Base-by-base conservation (phyloP, 202 grass and related monocot genomes). In the Cymbopogon flexuosus region DNA sequence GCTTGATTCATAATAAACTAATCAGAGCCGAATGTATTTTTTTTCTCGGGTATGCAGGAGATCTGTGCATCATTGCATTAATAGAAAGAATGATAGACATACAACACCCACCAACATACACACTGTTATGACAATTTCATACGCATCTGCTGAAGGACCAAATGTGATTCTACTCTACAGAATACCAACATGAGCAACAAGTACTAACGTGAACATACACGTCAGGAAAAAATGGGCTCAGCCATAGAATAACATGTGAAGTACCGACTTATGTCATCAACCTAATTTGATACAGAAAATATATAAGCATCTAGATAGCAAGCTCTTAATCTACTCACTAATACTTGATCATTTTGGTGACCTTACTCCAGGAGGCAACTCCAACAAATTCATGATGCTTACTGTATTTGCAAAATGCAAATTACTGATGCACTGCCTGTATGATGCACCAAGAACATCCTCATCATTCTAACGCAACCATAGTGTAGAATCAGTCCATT, bases 301-400 rank as follows among this genome's bases (percentile, higher is more conserved):
- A 65, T 46, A 80, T 62, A 18, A 16, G 24, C 36, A 69, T 65
- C 41, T 31, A 79, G 11, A 49, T 42, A 70, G 70, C 5, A 61
- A 62, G 1, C 15, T 80, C 52, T 70, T 88, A n/a, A 24, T 76
- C 43, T 70, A 75, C 16, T 68, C 81, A 75, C 74, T 52, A 64
- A 62, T 35, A 46, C 24, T 70, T 62, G 23, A 3, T 30, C 62
- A 74, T 65, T 75, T 84, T 62, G 30, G 69, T 57, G 19, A 77
- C 23, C 72, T n/a, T 63, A 65, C 4, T 43, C 35, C 35, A 87
- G 22, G 72, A 56, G 65, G 24, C 11, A 87, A 82, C n/a, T 75
- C 42, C 16, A 36, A 42, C 33, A 65, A 79, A 27, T 63, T 82
- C 65, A 43, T 74, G 65, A 62, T 22, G 27, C 27, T 27, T 27